phyloP scores from a whole-genome alignment of 2,329 filamentous ascomycete species.

The Neurospora sp. region DNA sequence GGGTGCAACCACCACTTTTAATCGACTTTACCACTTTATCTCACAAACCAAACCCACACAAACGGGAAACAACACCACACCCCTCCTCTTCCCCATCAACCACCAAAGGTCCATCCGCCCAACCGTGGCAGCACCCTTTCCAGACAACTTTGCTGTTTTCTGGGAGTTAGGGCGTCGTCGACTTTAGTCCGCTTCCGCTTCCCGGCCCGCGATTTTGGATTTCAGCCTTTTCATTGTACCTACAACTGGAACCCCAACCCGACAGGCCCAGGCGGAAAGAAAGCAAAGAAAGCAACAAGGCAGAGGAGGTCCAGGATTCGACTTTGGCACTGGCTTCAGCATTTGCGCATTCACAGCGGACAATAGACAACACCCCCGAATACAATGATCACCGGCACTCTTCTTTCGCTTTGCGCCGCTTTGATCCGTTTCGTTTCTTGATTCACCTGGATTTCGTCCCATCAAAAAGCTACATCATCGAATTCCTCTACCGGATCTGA shows the following conservation, averaged over 20 bases:
- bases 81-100: background rate
- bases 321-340: background rate
- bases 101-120: background rate
- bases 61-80: background rate
- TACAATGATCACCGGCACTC: constrained; percentile 47
- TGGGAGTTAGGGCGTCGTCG: background rate
- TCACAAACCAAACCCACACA: background rate
- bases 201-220: background rate
- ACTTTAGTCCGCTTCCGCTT: background rate
- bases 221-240: background rate
- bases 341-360: constrained; percentile 9
- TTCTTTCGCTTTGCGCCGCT: constrained; percentile 39
- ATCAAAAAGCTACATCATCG: constrained; percentile 8
- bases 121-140: background rate
- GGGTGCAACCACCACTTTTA: background rate
- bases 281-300: background rate
- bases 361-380: constrained; percentile 30
- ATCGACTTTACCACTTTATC: background rate
- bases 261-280: background rate
- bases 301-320: background rate
- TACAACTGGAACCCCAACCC: background rate
- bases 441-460: constrained; percentile 25
- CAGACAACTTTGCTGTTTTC: background rate
- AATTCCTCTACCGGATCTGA: constrained; percentile 4
- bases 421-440: constrained; percentile 45